Conservation (phyloP, 2,329 filamentous ascomycete genomes). For the Aspergillus amoenus region DNA sequence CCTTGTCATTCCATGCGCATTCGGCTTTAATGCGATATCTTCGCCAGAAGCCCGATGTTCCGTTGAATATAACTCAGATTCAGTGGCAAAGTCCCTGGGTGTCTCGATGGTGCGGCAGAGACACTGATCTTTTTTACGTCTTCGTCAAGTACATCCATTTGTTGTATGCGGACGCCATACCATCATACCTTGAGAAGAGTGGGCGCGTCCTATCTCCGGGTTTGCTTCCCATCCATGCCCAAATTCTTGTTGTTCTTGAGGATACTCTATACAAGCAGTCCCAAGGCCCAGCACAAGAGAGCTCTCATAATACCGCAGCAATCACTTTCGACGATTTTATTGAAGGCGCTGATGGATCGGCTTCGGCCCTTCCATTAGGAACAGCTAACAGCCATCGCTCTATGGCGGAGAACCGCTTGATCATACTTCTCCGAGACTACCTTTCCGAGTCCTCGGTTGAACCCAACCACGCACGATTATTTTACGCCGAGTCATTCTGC, state of each 20-base stretch:
- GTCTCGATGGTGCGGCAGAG: slow-evolving; percentile 79
- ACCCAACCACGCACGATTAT: slow-evolving; percentile 57
- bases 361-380: slow-evolving; percentile 62
- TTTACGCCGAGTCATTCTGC: slow-evolving; percentile 76
- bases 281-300: slow-evolving; percentile 46
- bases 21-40: slow-evolving; percentile 60
- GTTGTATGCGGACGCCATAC: slow-evolving; percentile 71
- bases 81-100: slow-evolving; percentile 84
- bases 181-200: slow-evolving; percentile 51
- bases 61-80: slow-evolving; percentile 69
- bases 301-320: slow-evolving; percentile 48
- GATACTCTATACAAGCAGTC: slow-evolving; percentile 77
- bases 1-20: slow-evolving; percentile 63
- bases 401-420: slow-evolving; percentile 85
- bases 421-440: slow-evolving; percentile 79
- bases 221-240: slow-evolving; percentile 76
- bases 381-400: slow-evolving; percentile 70
- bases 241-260: slow-evolving; percentile 76
- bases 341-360: slow-evolving; percentile 64
- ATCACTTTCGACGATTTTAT: slow-evolving; percentile 68
- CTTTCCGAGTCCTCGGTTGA: slow-evolving; percentile 62
- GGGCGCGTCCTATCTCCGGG: slow-evolving; percentile 69
- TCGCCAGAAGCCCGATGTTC: slow-evolving; percentile 63
- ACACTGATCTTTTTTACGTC: slow-evolving; percentile 87
- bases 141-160: slow-evolving; percentile 88